Base-by-base conservation (phyloP, 345 rosid species). In the Euclidium syriacum region DNA sequence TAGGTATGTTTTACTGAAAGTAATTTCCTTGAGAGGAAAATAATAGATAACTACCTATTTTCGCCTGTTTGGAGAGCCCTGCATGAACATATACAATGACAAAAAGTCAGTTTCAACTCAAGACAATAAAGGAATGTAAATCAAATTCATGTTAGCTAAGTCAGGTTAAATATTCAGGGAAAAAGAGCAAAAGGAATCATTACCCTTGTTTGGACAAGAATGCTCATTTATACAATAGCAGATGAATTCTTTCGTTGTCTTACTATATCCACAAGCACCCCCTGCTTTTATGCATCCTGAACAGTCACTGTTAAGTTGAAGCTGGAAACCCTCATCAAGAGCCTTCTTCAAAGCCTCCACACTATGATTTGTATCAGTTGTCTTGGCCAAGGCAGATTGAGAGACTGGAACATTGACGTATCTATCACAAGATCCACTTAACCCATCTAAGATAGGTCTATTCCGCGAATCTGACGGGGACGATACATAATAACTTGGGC, bases 211-310 rank as follows among this genome's bases (percentile, higher is more conserved):
- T n/a, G 5, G 8, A n/a, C 82, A 78, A 5, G 35, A 32, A 10
- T 7, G 57, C 39, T 9, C 6, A 10, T 72, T 18, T 0, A 0
- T 0, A 51, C 84, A 77, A 10, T 61, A 75, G 49, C 84, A 80
- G 4, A 58, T 10, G 16, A 76, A 77, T 10, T 0, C 33, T 4
- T 6, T 3, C 0, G 48, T 35, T 0, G 6, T 38, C 10, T 9
- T 0, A 34, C 40, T 3, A 24, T 33, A 32, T 0, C 85, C 82
- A 26, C 85, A 83, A 47, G 10, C 0, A 0, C 88, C 88, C 0
- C 5, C 2, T 0, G 77, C 44, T 0, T 0, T 0, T 3, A 0
- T 0, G 32, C 87, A 83, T 7, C 0, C 0, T 0, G 2, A 12
- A 41, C 85, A 83, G 0, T 16, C 3, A 0, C 7, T 0, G 30